These are phyloP conservation scores for Malus hybrid DNA, from an alignment of 331 rosid species.

Conservation along the genomic window DNA sequence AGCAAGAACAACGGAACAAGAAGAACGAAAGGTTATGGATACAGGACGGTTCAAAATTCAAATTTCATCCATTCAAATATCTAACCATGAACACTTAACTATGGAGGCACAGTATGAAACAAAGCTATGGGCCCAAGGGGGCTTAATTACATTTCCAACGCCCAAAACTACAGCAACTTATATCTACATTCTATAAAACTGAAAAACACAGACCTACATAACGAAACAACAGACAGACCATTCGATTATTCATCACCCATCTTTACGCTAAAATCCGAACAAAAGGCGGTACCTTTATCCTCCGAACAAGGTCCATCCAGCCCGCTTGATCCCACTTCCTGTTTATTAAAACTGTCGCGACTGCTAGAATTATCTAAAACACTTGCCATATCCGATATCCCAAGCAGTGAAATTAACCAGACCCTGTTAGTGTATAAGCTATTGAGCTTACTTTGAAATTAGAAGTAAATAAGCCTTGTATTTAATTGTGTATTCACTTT, in stretches of 20 bases:
- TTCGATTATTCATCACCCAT: conserved; percentile 7
- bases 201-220: conserved; percentile 22
- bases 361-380: conserved; percentile 16
- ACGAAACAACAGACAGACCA: not conserved
- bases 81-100: too few relatives aligned
- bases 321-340: conserved; percentile 25
- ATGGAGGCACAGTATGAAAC: not conserved
- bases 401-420: conserved; percentile 53
- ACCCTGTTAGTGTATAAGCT: conserved; percentile 14
- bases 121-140: not conserved
- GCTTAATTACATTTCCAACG: conserved; percentile 29
- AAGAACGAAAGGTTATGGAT: too few relatives aligned
- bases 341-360: conserved; percentile 17
- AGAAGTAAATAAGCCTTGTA: too few relatives aligned
- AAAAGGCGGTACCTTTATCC: conserved; percentile 17
- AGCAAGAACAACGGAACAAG: too few relatives aligned
- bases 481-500: too few relatives aligned
- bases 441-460: too few relatives aligned
- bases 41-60: too few relatives aligned
- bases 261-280: conserved; percentile 25
- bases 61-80: too few relatives aligned
- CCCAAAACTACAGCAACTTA: conserved; percentile 15
- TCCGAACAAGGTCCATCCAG: conserved; percentile 35
- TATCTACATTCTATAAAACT: conserved; percentile 28
- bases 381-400: conserved; percentile 32